Percentiles rank a stretch among this genome's conserved stretches.
Evolutionary conservation across 805 yeast species (phyloP).

Genomic region (Nakazawaea molendinolei): DNA sequence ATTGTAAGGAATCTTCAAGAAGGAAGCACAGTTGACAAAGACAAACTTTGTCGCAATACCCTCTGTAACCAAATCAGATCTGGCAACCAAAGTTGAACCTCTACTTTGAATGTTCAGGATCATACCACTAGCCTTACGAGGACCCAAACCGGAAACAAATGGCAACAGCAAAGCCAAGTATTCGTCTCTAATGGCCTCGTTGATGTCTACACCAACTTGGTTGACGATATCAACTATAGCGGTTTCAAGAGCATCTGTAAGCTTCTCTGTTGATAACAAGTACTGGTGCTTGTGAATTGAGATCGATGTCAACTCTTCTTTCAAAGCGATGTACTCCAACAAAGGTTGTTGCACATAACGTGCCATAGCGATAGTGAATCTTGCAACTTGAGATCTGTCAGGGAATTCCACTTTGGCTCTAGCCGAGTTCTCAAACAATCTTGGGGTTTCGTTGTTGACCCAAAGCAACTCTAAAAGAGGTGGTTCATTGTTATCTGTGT

Average conservation of each 20-base stretch:
- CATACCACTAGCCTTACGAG: conserved; percentile 87
- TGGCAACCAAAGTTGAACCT: conserved; percentile 55
- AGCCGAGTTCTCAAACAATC: conserved; percentile 74
- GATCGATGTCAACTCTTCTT: conserved; percentile 64
- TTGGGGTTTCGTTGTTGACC: conserved; percentile 91
- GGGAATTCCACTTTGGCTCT: conserved; percentile 76
- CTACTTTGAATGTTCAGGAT: conserved; percentile 68
- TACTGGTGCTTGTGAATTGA: conserved; percentile 65
- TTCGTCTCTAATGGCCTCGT: conserved; percentile 75
- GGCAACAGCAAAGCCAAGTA: conserved; percentile 68
- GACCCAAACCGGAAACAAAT: conserved; percentile 88
- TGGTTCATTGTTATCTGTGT: conserved; percentile 28
- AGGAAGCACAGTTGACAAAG: conserved; percentile 89
- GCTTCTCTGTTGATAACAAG: conserved; percentile 55
- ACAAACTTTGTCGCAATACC: conserved; percentile 73
- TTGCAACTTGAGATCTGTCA: conserved; percentile 71
- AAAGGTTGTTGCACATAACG: conserved; percentile 92
- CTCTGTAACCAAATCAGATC: conserved; percentile 80
- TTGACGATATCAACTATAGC: conserved; percentile 87
- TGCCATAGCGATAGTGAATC: conserved; percentile 85
- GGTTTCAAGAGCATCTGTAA: conserved; percentile 64
- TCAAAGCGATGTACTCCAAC: conserved; percentile 77
- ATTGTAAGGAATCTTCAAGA: conserved; percentile 70
- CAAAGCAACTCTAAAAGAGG: conserved; percentile 65
- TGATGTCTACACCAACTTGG: conserved; percentile 89